Evolutionary conservation across 306 rosid species (phyloP).

Genomic region (Prunus mira): DNA sequence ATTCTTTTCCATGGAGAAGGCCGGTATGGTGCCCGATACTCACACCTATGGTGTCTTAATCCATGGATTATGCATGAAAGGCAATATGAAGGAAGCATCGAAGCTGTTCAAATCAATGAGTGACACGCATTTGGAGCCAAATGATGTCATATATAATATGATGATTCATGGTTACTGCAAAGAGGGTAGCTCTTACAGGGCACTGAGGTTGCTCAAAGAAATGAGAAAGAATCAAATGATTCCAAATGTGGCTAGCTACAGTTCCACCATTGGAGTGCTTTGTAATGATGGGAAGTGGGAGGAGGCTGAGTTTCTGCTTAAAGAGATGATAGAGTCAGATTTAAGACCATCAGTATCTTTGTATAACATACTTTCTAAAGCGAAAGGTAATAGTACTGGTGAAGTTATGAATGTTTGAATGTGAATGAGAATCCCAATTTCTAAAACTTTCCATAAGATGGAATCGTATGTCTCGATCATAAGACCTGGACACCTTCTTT

Average conservation of each 20-base stretch:
- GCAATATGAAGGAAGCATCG: constrained; percentile 67
- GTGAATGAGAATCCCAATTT: neutral
- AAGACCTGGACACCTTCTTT: neutral
- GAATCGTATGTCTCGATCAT: neutral
- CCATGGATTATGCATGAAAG: constrained; percentile 61
- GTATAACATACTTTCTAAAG: constrained; percentile 37
- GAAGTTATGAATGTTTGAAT: constrained; percentile 1
- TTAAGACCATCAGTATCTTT: constrained; percentile 47
- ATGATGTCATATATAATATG: constrained; percentile 59
- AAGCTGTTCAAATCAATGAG: constrained; percentile 50
- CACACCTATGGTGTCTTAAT: constrained; percentile 56
- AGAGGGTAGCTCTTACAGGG: constrained; percentile 71
- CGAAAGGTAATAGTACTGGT: constrained; percentile 14
- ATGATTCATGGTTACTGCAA: constrained; percentile 74
- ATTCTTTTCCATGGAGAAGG: constrained; percentile 62
- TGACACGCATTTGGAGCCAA: constrained; percentile 50
- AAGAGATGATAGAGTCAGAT: constrained; percentile 47
- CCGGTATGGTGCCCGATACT: constrained; percentile 61
- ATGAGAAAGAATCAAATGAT: constrained; percentile 58
- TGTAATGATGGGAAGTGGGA: constrained; percentile 56
- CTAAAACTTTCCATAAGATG: neutral
- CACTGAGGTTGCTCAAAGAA: constrained; percentile 61
- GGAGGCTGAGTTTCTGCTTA: constrained; percentile 55
- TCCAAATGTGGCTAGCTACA: constrained; percentile 63
- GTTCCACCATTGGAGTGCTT: constrained; percentile 53